phyloP scores from a whole-genome alignment of 2,329 filamentous ascomycete genomes.

The Spiromastix sp. region DNA sequence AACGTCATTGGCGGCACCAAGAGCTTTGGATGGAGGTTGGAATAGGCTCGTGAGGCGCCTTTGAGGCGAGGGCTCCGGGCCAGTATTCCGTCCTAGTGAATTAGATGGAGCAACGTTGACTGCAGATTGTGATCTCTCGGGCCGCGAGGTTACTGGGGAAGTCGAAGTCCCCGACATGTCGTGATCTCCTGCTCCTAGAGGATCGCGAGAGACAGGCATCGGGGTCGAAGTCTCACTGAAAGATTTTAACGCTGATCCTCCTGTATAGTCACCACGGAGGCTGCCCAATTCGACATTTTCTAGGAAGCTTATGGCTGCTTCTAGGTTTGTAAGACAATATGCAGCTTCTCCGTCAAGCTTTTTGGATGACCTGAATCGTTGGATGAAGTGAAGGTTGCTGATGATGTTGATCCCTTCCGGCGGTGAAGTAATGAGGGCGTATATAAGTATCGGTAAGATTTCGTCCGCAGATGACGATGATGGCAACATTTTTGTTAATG shows the following conservation, averaged over 20 bases:
- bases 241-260: slow-evolving; percentile 55
- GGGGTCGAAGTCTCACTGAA: slow-evolving; percentile 22
- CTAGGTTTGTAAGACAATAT: slow-evolving; percentile 91
- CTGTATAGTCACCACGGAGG: slow-evolving; percentile 67
- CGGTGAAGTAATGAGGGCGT: slow-evolving; percentile 82
- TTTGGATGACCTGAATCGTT: slow-evolving; percentile 73
- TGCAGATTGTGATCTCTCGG: slow-evolving; percentile 15
- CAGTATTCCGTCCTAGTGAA: slow-evolving; percentile 9
- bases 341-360: slow-evolving; percentile 90
- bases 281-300: slow-evolving; percentile 92
- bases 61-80: slow-evolving; percentile 47
- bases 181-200: slow-evolving; percentile 10
- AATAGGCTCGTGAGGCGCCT: slow-evolving; percentile 76
- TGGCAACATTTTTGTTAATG: slow-evolving; percentile 54
- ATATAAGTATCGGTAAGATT: slow-evolving; percentile 93
- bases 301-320: slow-evolving; percentile 87
- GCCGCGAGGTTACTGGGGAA: slow-evolving; percentile 15
- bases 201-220: slow-evolving; percentile 16
- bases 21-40: slow-evolving; percentile 68
- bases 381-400: slow-evolving; percentile 91
- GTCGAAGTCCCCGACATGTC: slow-evolving; percentile 10
- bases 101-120: neutral
- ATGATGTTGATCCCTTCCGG: slow-evolving; percentile 79
- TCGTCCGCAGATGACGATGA: slow-evolving; percentile 87
- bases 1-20: slow-evolving; percentile 74